A percentile compares a stretch with the other conserved stretches of the same genome.
These are phyloP conservation scores for Puccinia hordei DNA, from an alignment of 1,284 basidiomycete genomes.

Conservation along the genomic window DNA sequence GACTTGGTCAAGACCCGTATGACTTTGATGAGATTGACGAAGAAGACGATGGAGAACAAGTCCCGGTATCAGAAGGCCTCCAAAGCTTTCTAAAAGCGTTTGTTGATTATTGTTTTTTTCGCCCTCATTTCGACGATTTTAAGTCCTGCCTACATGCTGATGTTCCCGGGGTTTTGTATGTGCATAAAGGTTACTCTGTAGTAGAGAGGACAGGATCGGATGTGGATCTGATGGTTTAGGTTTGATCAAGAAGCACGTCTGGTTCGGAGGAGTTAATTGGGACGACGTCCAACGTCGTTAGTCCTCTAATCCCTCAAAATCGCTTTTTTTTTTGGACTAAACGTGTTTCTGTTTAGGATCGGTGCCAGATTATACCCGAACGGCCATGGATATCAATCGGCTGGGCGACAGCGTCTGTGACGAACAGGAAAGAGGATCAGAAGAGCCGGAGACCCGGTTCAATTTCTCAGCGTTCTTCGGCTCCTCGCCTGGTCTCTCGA, in stretches of 20 bases:
- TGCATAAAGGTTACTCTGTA: neutral
- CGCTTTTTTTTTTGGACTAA: too few species aligned
- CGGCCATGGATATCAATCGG: neutral
- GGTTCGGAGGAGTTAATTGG: constrained; percentile 38
- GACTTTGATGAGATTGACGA: neutral
- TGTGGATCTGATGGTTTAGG: neutral
- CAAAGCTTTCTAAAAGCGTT: constrained; percentile 15
- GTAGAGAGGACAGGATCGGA: constrained; percentile 4
- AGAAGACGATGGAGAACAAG: neutral
- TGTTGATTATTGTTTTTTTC: neutral
- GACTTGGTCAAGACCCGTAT: neutral
- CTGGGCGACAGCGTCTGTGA: neutral
- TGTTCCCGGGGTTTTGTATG: neutral
- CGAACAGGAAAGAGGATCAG: neutral
- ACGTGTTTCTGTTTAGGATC: neutral
- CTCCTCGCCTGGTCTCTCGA: constrained; percentile 28
- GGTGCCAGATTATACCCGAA: neutral
- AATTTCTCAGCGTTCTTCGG: constrained; percentile 32
- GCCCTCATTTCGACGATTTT: neutral
- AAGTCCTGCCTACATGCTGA: too few species aligned
- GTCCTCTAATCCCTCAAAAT: too few species aligned
- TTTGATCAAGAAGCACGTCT: neutral
- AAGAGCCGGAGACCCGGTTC: neutral
- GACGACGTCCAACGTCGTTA: neutral
- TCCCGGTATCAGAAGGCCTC: neutral